Base-by-base conservation (phyloP, 148 eudicot species). In the Amaranthus hypochondriacus region DNA sequence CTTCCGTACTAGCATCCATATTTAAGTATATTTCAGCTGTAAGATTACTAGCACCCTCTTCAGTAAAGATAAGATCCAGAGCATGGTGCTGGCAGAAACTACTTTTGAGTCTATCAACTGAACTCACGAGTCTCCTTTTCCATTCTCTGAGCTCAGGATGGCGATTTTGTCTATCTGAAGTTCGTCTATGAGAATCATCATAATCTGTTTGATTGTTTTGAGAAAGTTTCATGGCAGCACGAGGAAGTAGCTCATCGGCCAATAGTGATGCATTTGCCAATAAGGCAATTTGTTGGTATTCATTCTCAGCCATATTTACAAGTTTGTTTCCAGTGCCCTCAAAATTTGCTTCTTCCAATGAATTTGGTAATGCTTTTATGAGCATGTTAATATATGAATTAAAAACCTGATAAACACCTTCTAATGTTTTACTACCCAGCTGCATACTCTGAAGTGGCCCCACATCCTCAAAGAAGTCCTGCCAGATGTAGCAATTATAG, bases 91-190 rank as follows among this genome's bases (percentile, higher is more conserved):
- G 89, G 74, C 97, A 92, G 80, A 95, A 95, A 78, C 96, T 92
- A 79, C 86, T 93, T 77, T 95, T 95, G 48, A 95, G 84, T 83
- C 98, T 83, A 78, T 94, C 97, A 75, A 95, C 93, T 7, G 83
- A 85, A 74, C 81, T 82, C 54, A 86, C 84, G 76, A 95, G 97
- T 77, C 90, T 89, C 76, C 89, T 89, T 80, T 79, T 92, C 98
- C 98, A 95, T 85, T 91, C 98, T 79, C 96, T 90, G 75, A 85
- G 97, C 83, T 95, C 98, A 70, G 98, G 93, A 74, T 95, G 80
- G 61, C 96, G 96, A 71, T 82, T 89, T 78, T 88, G 96, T 78
- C 90, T 84, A 75, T 94, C 98, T 51, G 79, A 78, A 48, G 81
- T 81, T 74, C 88, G 84, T 83, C 83, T 84, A 57, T 83, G 95